These are phyloP conservation scores for Suillus brevipes DNA, from an alignment of 768 basidiomycete genomes.

Conservation along the genomic window DNA sequence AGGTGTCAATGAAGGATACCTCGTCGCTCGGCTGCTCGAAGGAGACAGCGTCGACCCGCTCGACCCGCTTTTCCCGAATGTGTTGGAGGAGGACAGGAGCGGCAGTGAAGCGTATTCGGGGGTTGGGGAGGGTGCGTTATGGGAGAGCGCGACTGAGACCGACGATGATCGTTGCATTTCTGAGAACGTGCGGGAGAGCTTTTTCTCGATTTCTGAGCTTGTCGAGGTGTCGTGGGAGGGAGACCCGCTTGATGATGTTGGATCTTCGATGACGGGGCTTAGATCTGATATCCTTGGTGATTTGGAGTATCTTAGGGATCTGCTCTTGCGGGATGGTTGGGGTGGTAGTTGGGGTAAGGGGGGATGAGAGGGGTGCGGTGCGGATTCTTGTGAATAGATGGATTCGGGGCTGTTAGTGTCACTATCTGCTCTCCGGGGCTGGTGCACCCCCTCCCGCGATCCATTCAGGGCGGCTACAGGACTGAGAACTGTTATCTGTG, in stretches of 20 bases:
- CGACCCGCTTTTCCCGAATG: conserved; percentile 24
- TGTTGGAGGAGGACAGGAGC: conserved; percentile 25
- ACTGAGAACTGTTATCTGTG: too few relatives aligned
- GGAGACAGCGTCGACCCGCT: conserved; percentile 11
- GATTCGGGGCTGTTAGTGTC: conserved; percentile 14
- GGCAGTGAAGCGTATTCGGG: conserved; percentile 18
- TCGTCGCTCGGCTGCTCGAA: conserved; percentile 21
- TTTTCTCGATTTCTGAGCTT: neutral
- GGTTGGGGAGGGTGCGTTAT: conserved; percentile 5
- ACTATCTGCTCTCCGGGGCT: neutral
- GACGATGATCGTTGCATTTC: neutral
- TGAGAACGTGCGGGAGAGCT: neutral
- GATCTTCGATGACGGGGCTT: conserved; percentile 20
- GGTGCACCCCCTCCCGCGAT: neutral
- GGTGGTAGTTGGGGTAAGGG: conserved; percentile 6
- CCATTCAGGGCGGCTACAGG: neutral
- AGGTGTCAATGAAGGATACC: conserved; percentile 29
- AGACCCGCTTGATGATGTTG: neutral
- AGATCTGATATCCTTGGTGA: conserved; percentile 12
- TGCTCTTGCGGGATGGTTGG: conserved; percentile 9
- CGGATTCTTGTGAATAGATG: conserved; percentile 28
- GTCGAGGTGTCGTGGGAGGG: neutral
- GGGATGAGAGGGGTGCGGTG: conserved; percentile 5
- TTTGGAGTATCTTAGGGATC: conserved; percentile 12
- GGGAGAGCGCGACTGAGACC: neutral